Base-by-base conservation (phyloP, 179 eudicot species). In the Silene noctiflora region DNA sequence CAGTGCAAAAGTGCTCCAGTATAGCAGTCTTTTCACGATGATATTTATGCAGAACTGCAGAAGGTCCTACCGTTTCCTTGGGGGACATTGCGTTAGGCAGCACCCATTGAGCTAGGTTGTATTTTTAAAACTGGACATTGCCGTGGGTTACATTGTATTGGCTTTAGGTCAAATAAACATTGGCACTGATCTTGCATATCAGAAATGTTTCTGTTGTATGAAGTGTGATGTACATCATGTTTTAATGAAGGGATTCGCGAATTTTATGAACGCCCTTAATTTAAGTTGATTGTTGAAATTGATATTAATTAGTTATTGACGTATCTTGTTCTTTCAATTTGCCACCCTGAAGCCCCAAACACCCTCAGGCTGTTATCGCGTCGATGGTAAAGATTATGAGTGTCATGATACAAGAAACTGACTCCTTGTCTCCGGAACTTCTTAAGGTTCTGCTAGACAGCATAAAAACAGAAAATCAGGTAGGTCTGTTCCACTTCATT, bases 301-400 rank as follows among this genome's bases (percentile, higher is more conserved):
- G 29, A 14, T 14, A 48, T 61, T 63, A 53, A 11, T 59, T 44
- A 51, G 46, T 77, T 58, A 51, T 42, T 75, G 24, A 48, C 29
- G 31, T 69, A 48, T 29, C 16, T 69, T 20, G 12, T 48, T 73
- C 75, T 42, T 16, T 61, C 31, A 51, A 60, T 78, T 58, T 39
- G 42, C 75, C 4, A 56, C 66, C 69, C 76, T 83, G 4, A 69
- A 91, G 97, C 85, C 75, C 88, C 35, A 75, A 86, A 25, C 92
- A 87, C 59, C 89, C 91, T 44, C 80, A 46, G 24, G 35, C 69
- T n/a, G 92, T 91, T 72, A 78, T 85, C 63, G 76, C 60, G 22
- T 79, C 85, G 35, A 92, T 92, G 91, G 92, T 83, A 81, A 73
- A 69, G 63, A 86, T 92, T 64, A 91, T 92, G 97, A 83, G 85